Percentiles rank a stretch among this genome's conserved stretches.
Conservation (phyloP, 495 filamentous ascomycete species). For the Penicillium manginii region DNA sequence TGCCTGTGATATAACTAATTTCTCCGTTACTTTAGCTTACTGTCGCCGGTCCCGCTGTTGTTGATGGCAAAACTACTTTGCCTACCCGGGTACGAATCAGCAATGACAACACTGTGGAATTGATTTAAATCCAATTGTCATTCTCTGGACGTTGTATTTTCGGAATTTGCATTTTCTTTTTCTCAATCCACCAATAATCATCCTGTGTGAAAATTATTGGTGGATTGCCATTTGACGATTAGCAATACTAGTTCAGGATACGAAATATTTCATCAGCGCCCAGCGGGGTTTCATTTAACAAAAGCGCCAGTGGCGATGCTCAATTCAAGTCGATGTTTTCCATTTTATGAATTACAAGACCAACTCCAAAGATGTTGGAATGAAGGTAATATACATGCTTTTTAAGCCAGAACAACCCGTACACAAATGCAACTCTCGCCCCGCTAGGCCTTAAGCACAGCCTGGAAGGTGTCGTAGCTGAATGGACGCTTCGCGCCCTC, state of each 20-base stretch:
- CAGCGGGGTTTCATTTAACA: constrained; percentile 2
- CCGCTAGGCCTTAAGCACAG: not conserved
- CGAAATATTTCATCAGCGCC: constrained; percentile 7
- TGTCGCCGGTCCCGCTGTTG: constrained; percentile 46
- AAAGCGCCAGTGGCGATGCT: constrained; percentile 1
- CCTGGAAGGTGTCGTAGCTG: constrained; percentile 1
- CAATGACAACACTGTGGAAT: constrained; percentile 45
- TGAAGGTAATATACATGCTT: constrained; percentile 34
- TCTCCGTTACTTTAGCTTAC: constrained; percentile 32
- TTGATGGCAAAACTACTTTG: constrained; percentile 35
- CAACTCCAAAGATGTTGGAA: constrained; percentile 26
- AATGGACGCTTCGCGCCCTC: constrained; percentile 4
- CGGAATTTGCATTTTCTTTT: not conserved
- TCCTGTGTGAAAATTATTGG: not conserved
- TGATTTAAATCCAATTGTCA: constrained; percentile 10
- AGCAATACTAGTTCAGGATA: not conserved
- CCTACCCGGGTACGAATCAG: constrained; percentile 39
- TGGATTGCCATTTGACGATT: not conserved
- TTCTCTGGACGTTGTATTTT: not conserved
- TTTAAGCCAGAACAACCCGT: constrained; percentile 7
- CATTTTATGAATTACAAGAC: constrained; percentile 27
- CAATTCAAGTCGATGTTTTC: constrained; percentile 8
- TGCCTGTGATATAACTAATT: constrained; percentile 3
- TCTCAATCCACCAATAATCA: no score
- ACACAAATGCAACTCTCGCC: constrained; percentile 3